A percentile compares a stretch with the other conserved stretches of the same genome.
Conservation (phyloP, 345 rosid species). For the Melaleuca quinquenervia region DNA sequence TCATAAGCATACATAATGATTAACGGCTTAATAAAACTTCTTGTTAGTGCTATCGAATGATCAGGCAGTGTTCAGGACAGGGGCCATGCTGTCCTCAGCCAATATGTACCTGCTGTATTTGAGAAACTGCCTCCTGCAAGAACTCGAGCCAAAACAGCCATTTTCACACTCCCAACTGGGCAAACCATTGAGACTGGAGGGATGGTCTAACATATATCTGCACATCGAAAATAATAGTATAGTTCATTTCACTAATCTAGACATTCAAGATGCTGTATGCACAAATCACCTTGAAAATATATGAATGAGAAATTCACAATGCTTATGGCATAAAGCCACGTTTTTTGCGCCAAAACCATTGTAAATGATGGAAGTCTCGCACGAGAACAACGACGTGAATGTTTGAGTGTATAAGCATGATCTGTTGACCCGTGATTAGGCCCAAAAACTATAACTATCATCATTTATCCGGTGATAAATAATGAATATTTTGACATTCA, state of each 20-base stretch:
- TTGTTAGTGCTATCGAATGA: neutral
- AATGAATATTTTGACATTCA: neutral
- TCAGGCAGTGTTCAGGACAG: neutral
- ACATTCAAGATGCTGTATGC: neutral
- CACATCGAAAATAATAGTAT: neutral
- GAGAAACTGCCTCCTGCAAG: slow-evolving; percentile 31
- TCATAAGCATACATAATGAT: neutral
- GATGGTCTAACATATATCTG: slow-evolving; percentile 3
- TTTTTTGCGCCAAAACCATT: neutral
- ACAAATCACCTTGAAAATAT: neutral
- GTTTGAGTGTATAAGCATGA: neutral
- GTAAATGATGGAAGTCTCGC: neutral
- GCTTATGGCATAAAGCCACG: neutral
- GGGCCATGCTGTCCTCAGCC: slow-evolving; percentile 2
- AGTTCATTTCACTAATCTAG: neutral
- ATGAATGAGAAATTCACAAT: neutral
- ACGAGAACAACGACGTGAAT: neutral
- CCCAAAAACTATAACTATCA: neutral
- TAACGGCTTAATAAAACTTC: neutral
- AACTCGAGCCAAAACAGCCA: slow-evolving; percentile 56
- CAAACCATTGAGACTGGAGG: slow-evolving; percentile 38
- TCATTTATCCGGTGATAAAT: neutral
- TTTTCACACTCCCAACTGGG: slow-evolving; percentile 39
- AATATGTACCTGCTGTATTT: neutral
- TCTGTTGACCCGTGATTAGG: neutral